Evolutionary conservation across 306 rosid genomes (phyloP).

Genomic region (Adenanthera pavonina): DNA sequence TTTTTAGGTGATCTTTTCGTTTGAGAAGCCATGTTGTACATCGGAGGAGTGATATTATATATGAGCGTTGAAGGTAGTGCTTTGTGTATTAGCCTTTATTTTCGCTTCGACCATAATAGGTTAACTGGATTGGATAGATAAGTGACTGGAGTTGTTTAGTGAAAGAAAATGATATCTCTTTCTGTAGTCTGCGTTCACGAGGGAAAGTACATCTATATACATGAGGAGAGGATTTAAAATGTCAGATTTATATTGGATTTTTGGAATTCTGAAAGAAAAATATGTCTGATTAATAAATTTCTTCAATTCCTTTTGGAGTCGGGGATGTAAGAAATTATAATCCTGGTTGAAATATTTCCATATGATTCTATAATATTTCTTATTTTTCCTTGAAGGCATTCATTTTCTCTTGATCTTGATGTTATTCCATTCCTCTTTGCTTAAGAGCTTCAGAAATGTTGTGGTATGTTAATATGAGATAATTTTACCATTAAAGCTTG

Average conservation of each 20-base stretch:
- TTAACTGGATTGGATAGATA: constrained; percentile 25
- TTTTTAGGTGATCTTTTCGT: not conserved
- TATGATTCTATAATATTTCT: not conserved
- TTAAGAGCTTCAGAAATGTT: too few species aligned
- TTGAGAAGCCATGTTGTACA: constrained; percentile 5
- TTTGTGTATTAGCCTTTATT: not conserved
- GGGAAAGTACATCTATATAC: constrained; percentile 3
- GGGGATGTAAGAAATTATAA: not conserved
- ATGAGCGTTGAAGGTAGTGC: not conserved
- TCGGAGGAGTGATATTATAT: not conserved
- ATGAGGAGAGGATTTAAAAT: not conserved
- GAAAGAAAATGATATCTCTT: constrained; percentile 1
- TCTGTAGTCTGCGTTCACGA: not conserved
- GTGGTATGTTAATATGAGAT: too few species aligned
- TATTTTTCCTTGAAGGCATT: not conserved
- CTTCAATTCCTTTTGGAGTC: not conserved
- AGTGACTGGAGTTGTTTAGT: constrained; percentile 30
- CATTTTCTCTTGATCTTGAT: too few species aligned
- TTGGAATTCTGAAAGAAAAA: not conserved
- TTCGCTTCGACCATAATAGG: constrained; percentile 34
- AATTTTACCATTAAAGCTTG: too few species aligned
- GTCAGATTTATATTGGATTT: not conserved
- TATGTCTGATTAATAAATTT: not conserved
- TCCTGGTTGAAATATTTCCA: not conserved
- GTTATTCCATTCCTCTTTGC: too few species aligned